Percentiles rank a stretch among this genome's conserved stretches.
These are phyloP conservation scores for Davidsoniella neocaledoniae DNA, from an alignment of 2,329 filamentous ascomycete genomes.

Conservation along the genomic window DNA sequence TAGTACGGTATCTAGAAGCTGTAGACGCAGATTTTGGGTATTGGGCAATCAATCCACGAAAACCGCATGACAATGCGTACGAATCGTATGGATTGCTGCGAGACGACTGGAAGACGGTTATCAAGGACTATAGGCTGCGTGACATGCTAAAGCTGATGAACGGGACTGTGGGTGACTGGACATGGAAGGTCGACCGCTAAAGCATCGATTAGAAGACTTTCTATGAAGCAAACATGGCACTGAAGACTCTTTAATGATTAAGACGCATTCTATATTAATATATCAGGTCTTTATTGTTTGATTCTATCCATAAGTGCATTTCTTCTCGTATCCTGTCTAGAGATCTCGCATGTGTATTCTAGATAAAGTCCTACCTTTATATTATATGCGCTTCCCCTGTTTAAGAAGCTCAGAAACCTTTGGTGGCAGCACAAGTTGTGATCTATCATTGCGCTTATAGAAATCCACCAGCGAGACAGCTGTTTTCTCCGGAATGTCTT, in stretches of 20 bases:
- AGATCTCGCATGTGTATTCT: not conserved
- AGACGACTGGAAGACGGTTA: constrained; percentile 47
- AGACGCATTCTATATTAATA: not conserved
- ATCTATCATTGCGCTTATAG: constrained; percentile 78
- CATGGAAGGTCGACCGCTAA: not conserved
- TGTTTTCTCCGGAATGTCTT: constrained; percentile 83
- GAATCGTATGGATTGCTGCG: constrained; percentile 46
- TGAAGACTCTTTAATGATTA: not conserved
- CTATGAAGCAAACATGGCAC: not conserved
- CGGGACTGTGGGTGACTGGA: constrained; percentile 11
- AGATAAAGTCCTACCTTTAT: not conserved
- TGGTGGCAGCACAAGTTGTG: constrained; percentile 67
- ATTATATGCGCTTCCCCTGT: constrained; percentile 42
- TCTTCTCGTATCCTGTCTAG: not conserved
- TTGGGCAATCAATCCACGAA: constrained; percentile 52
- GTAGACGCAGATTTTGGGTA: constrained; percentile 51
- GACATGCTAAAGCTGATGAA: constrained; percentile 41
- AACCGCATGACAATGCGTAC: constrained; percentile 37
- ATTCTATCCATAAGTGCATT: not conserved
- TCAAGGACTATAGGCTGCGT: constrained; percentile 45
- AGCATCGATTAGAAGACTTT: not conserved
- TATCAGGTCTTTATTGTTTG: not conserved
- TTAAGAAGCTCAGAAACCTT: constrained; percentile 66
- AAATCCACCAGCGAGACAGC: constrained; percentile 78
- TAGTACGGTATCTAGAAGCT: constrained; percentile 39